A percentile compares a stretch with the other conserved stretches of the same genome.
Conservation (phyloP, 2,329 filamentous ascomycete species). For the Penicillium crustosum region DNA sequence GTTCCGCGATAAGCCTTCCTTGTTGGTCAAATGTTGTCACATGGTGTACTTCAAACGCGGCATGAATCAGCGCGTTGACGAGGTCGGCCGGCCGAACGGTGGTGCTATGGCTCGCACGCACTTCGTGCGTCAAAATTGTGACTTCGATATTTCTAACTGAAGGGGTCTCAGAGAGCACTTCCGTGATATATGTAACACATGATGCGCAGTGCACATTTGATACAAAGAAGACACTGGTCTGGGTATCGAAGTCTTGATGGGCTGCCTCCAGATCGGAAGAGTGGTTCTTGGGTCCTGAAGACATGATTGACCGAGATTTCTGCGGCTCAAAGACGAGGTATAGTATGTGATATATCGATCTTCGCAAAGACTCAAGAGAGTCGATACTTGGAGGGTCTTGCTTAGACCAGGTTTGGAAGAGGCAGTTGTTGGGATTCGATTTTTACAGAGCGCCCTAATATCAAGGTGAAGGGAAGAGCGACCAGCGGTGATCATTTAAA, state of each 20-base stretch:
- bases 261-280: constrained; percentile 14
- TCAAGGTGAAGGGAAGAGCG: neutral
- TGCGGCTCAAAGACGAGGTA: neutral
- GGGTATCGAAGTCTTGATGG: constrained; percentile 1
- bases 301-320: constrained; percentile 19
- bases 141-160: constrained; percentile 42
- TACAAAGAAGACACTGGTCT: constrained; percentile 42
- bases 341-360: neutral
- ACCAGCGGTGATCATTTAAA: neutral
- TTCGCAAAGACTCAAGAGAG: neutral
- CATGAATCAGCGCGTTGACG: constrained; percentile 42
- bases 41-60: constrained; percentile 50
- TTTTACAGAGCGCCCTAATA: neutral
- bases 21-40: constrained; percentile 41
- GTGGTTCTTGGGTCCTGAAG: constrained; percentile 8
- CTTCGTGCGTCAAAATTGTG: constrained; percentile 46
- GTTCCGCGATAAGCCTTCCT: constrained; percentile 34
- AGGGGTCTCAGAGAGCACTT: constrained; percentile 41
- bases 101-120: constrained; percentile 41
- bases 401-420: neutral
- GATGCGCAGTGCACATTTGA: constrained; percentile 52
- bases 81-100: constrained; percentile 35
- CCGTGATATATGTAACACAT: constrained; percentile 48
- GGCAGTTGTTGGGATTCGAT: neutral
- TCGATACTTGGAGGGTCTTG: neutral